Evolutionary conservation across 2,329 filamentous ascomycete genomes (phyloP), one percentile per base, ranked within the genome.

Genomic region (Fusarium pseudoanthophilum): DNA sequence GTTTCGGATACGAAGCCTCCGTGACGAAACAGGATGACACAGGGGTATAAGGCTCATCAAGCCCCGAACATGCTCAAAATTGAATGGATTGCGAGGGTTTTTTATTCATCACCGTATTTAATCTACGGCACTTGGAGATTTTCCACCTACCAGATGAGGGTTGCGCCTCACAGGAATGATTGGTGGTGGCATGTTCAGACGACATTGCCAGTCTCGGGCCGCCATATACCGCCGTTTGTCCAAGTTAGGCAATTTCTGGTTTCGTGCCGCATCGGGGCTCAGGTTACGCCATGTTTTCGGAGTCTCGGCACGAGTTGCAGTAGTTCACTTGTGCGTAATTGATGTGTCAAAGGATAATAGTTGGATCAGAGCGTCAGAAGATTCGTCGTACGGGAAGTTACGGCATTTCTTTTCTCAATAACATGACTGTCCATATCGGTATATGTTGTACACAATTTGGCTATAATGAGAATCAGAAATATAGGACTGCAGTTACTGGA

Each of bases 1-100:
- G 56, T 60, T 37, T 64, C 56, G 61, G 61, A 64, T 64, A 52
- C 21, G n/a, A 36, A 64, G 26, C 37, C 24, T 64, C 61, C 61
- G 61, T 64, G 56, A 64, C 61, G 39, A 51, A 64, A 61, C 32
- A 49, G 53, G 61, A 43, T 28, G 26, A 21, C 18, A 34, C 45
- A 61, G 37, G 57, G 61, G 61, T 51, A 11, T 8, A 15, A 4
- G 18, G 21, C 3, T n/a, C 18, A 13, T 10, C 11, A 42, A 37
- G 24, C 28, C 43, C 43, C 26, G 45, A 52, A 15, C 13, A 11
- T 34, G 37, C 49, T 56, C 48, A 39, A 34, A 60, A 56, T 43
- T 14, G 58, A 53, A 43, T 26, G 14, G 30, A 28, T 30, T 28
- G 24, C n/a, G 58, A 60, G 20, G 14, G 21, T 56, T 42, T 51